These are phyloP conservation scores for Rosa multiflora DNA, from an alignment of 306 rosid genomes.

Conservation along the genomic window DNA sequence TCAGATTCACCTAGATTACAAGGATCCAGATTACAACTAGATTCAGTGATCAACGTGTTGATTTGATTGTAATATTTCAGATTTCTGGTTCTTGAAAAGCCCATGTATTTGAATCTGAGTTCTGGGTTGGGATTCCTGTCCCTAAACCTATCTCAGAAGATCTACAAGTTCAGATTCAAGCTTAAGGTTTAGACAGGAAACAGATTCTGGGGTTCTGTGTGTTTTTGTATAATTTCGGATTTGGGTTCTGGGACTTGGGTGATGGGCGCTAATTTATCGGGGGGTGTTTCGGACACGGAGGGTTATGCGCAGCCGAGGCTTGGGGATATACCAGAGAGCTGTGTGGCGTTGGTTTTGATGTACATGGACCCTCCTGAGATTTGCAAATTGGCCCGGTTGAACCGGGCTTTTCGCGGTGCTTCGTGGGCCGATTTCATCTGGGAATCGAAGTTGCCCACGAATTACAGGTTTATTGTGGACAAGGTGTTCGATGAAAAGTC, in stretches of 20 bases:
- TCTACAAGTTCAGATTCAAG: conserved; percentile 58
- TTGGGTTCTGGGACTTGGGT: background rate
- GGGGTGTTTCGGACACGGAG: conserved; percentile 42
- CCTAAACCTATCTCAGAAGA: conserved; percentile 53
- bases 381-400: conserved; percentile 68
- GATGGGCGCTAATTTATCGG: conserved; percentile 67
- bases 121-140: conserved; percentile 31
- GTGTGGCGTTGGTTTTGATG: conserved; percentile 69
- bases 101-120: conserved; percentile 47
- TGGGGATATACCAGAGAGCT: conserved; percentile 81
- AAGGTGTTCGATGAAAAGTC: conserved; percentile 42
- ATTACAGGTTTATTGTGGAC: conserved; percentile 53
- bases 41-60: too few species aligned
- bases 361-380: conserved; percentile 68
- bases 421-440: conserved; percentile 80
- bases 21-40: background rate
- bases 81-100: conserved; percentile 18
- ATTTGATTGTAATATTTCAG: background rate
- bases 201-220: conserved; percentile 21
- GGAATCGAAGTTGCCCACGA: conserved; percentile 82
- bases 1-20: background rate
- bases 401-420: conserved; percentile 69
- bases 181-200: conserved; percentile 36
- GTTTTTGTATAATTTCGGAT: background rate
- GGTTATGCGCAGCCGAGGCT: conserved; percentile 46